phyloP scores from a whole-genome alignment of 1,139 yeast species.

The Blastobotrys illinoisensis region DNA sequence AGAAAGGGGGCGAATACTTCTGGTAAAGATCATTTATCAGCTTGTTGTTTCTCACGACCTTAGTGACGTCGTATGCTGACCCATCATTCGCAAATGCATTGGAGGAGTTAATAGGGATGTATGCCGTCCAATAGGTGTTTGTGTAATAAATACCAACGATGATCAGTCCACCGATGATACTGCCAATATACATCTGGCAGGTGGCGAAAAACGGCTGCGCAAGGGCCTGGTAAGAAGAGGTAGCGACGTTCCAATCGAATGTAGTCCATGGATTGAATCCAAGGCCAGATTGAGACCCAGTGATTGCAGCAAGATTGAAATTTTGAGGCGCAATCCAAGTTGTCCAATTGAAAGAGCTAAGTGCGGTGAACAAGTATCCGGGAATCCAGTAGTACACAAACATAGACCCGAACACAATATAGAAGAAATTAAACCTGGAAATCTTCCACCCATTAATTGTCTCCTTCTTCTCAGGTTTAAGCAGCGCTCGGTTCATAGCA shows the following conservation, averaged over 20 bases:
- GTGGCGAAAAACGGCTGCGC: slow-evolving; percentile 44
- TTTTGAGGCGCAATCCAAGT: slow-evolving; percentile 54
- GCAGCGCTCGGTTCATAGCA: slow-evolving; percentile 35
- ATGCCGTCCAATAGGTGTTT: slow-evolving; percentile 47
- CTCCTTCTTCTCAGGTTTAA: slow-evolving; percentile 30
- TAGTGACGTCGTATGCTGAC: slow-evolving; percentile 37
- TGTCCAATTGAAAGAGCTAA: slow-evolving; percentile 50
- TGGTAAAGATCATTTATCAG: slow-evolving; percentile 32
- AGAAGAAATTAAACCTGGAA: slow-evolving; percentile 41
- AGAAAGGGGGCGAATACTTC: slow-evolving; percentile 44
- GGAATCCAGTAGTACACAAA: slow-evolving; percentile 53
- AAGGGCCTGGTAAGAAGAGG: slow-evolving; percentile 27
- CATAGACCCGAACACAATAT: slow-evolving; percentile 32
- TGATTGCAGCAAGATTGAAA: slow-evolving; percentile 44
- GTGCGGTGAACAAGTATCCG: slow-evolving; percentile 41
- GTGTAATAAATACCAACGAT: slow-evolving; percentile 44
- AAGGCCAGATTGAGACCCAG: slow-evolving; percentile 48
- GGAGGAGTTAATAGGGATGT: slow-evolving; percentile 51
- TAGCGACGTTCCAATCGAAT: slow-evolving; percentile 46
- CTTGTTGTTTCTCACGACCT: slow-evolving; percentile 38
- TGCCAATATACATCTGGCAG: slow-evolving; percentile 36
- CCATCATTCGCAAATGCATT: slow-evolving; percentile 46
- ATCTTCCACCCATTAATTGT: slow-evolving; percentile 42
- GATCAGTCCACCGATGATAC: slow-evolving; percentile 40
- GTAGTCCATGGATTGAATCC: slow-evolving; percentile 50